These are phyloP conservation scores for Neurospora sp. DNA, from an alignment of 495 filamentous ascomycete species.

Conservation along the genomic window DNA sequence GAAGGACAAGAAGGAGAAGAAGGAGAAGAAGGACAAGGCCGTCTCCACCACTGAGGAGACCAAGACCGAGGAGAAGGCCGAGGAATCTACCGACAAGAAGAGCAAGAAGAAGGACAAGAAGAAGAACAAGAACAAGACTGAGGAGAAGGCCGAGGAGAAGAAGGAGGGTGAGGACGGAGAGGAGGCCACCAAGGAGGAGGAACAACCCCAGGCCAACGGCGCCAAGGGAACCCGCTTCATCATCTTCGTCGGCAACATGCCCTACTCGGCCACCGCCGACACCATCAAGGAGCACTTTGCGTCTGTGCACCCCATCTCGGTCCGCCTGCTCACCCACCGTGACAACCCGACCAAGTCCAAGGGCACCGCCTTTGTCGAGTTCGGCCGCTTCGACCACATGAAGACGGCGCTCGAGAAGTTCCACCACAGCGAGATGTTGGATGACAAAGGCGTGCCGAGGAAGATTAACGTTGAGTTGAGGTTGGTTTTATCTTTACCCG, in stretches of 20 bases:
- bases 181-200: slow-evolving; percentile 14
- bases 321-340: slow-evolving; percentile 69
- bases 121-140: slow-evolving; percentile 8
- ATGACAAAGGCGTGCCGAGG: slow-evolving; percentile 44
- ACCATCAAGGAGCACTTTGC: slow-evolving; percentile 65
- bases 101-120: slow-evolving; percentile 19
- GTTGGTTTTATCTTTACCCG: slow-evolving; percentile 32
- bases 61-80: slow-evolving; percentile 14
- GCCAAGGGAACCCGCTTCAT: slow-evolving; percentile 59
- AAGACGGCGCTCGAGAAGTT: slow-evolving; percentile 82
- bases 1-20: slow-evolving; percentile 4
- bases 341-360: slow-evolving; percentile 59
- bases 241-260: slow-evolving; percentile 85
- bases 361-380: slow-evolving; percentile 90
- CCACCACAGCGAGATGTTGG: slow-evolving; percentile 77
- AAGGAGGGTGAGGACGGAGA: not conserved
- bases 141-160: slow-evolving; percentile 3
- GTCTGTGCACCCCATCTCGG: slow-evolving; percentile 55
- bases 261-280: slow-evolving; percentile 64
- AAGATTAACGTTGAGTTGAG: slow-evolving; percentile 93
- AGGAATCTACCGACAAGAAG: slow-evolving; percentile 25
- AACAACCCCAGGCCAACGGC: slow-evolving; percentile 3
- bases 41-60: slow-evolving; percentile 12
- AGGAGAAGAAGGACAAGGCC: slow-evolving; percentile 26
- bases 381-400: slow-evolving; percentile 82